Conservation (phyloP, 805 yeast genomes). For the Torulaspora gathmanii region DNA sequence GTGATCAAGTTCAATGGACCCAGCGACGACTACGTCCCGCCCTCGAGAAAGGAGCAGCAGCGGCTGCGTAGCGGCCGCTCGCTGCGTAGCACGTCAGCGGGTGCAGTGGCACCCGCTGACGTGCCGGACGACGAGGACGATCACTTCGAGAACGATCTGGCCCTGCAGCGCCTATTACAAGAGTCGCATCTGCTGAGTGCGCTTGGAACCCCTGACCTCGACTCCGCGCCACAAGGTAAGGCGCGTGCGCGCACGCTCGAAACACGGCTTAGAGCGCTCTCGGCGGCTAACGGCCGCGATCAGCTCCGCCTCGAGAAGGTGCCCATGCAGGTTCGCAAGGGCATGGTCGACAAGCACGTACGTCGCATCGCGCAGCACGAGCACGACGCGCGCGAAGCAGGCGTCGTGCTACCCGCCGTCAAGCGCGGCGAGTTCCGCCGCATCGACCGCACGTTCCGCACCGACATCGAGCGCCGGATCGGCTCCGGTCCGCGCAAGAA, state of each 20-base stretch:
- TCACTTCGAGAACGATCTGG: slow-evolving; percentile 64
- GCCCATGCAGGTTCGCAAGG: slow-evolving; percentile 86
- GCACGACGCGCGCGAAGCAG: slow-evolving; percentile 80
- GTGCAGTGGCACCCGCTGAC: slow-evolving; percentile 16
- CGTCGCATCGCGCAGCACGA: slow-evolving; percentile 54
- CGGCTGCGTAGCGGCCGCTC: slow-evolving; percentile 58
- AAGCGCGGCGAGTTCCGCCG: slow-evolving; percentile 63
- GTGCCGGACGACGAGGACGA: slow-evolving; percentile 33
- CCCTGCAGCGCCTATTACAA: slow-evolving; percentile 59
- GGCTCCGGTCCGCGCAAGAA: slow-evolving; percentile 49
- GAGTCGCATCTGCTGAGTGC: slow-evolving; percentile 63
- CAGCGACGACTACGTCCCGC: slow-evolving; percentile 22
- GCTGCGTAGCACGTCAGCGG: slow-evolving; percentile 15
- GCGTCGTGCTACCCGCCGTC: slow-evolving; percentile 73
- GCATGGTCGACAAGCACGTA: slow-evolving; percentile 61
- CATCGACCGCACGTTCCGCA: slow-evolving; percentile 44
- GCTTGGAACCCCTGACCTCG: slow-evolving; percentile 44
- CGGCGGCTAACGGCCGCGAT: slow-evolving; percentile 44
- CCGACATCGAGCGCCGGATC: slow-evolving; percentile 39
- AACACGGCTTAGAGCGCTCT: slow-evolving; percentile 48
- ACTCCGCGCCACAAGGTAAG: slow-evolving; percentile 48
- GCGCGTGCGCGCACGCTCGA: slow-evolving; percentile 62
- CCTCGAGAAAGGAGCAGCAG: slow-evolving; percentile 48
- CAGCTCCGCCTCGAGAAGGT: slow-evolving; percentile 57
- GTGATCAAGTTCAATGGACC: slow-evolving; percentile 30